Evolutionary conservation across 2,329 filamentous ascomycete genomes (phyloP).

Genomic region (Xylariales sp.): DNA sequence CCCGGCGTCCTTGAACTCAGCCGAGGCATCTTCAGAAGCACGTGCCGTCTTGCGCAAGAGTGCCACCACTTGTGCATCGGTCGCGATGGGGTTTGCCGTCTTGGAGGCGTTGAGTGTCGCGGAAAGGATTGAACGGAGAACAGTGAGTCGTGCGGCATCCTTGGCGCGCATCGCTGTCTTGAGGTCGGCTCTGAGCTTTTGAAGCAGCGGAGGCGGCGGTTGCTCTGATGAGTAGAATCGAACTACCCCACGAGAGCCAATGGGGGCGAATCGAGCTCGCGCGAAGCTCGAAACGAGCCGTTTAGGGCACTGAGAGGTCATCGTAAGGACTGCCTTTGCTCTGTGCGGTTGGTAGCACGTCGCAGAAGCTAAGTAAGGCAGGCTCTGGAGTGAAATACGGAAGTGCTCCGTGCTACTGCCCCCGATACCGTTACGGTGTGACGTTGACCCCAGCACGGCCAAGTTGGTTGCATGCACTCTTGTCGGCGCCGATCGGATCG

Average conservation of each 20-base stretch:
- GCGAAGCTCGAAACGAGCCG: conserved; percentile 19
- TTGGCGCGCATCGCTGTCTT: conserved; percentile 64
- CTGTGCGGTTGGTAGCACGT: not conserved
- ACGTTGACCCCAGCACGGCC: no score
- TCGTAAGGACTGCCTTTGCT: conserved; percentile 10
- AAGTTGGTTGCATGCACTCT: no score
- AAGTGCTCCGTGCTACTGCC: no score
- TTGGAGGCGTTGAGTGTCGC: conserved; percentile 73
- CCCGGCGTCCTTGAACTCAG: conserved; percentile 60
- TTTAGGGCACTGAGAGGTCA: conserved; percentile 19
- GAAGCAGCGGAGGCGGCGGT: conserved; percentile 39
- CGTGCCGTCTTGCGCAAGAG: conserved; percentile 62
- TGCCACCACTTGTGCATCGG: conserved; percentile 63
- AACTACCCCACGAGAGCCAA: conserved; percentile 8
- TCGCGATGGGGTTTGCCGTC: conserved; percentile 63
- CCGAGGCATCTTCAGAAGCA: conserved; percentile 51
- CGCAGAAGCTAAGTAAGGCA: not conserved
- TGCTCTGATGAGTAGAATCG: conserved; percentile 21
- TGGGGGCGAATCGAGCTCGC: conserved; percentile 15
- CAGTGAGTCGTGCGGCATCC: conserved; percentile 59
- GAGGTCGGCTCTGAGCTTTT: conserved; percentile 55
- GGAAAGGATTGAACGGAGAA: conserved; percentile 64
- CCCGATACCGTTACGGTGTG: no score
- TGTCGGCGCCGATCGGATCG: no score
- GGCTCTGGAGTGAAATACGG: no score